Evolutionary conservation across 441 rosid genomes (phyloP).

Genomic region (Jatropha multifida): DNA sequence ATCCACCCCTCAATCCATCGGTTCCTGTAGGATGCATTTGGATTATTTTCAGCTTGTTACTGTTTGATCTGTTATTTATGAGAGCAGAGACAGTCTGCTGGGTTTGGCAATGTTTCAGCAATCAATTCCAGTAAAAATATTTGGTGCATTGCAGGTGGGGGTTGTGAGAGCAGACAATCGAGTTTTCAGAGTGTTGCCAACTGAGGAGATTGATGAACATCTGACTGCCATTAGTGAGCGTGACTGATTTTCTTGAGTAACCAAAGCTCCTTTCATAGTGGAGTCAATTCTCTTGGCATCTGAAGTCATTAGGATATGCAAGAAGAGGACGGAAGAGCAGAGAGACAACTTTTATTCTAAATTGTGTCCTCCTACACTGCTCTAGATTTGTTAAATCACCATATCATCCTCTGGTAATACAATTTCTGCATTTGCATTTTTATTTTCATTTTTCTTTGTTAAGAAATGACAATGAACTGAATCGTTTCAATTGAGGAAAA

Average conservation of each 20-base stretch:
- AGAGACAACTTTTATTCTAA: not conserved
- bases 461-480: not conserved
- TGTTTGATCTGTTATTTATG: not conserved
- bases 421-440: not conserved
- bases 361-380: not conserved
- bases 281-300: not conserved
- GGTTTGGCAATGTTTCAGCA: not conserved
- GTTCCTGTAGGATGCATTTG: not conserved
- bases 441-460: not conserved
- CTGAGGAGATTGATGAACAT: slow-evolving; percentile 89
- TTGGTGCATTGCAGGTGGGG: slow-evolving; percentile 63
- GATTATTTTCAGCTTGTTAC: not conserved
- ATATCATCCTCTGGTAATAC: slow-evolving; percentile 4
- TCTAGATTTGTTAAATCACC: slow-evolving; percentile 1
- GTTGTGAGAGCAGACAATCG: slow-evolving; percentile 76
- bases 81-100: not conserved
- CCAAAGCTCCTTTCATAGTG: not conserved
- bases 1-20: not conserved
- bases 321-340: not conserved
- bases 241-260: slow-evolving; percentile 30
- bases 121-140: not conserved
- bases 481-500: not conserved
- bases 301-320: slow-evolving; percentile 4
- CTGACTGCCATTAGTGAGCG: slow-evolving; percentile 93
- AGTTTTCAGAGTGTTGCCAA: slow-evolving; percentile 64